Evolutionary conservation across 257 asterid genomes (phyloP), one percentile per base, ranked within the genome.

Genomic region (Solanum peruvianum): DNA sequence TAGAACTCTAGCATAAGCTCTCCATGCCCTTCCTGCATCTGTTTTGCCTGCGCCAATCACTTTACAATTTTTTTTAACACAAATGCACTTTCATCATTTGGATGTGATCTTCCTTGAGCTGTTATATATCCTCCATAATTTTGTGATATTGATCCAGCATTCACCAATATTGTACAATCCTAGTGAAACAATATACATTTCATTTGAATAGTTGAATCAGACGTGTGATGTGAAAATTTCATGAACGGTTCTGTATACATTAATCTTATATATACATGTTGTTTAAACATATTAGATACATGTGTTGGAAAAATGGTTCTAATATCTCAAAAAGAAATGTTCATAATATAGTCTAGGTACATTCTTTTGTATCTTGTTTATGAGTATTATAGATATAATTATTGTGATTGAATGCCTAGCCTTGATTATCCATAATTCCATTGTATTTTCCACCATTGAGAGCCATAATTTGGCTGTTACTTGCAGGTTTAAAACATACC

Each of bases 131-230:
- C 92, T 35, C 29, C 41, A 3, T 45, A 39, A 23, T 44, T 82
- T 33, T 29, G 82, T 6, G 29, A 11, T 60, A 37, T 1, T 14
- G 69, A 31, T 42, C 85, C 91, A 14, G 60, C 87, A 62, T 58
- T 88, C 75, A 89, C 89, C 20, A 73, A 78, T 83, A 92, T 89
- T 14, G 60, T 87, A 83, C 93, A 91, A 16, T 58, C 44, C 94
- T 93, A 82, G 52, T 29, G 41, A 25, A 67, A 31, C 4, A 62
- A 56, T 1, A 27, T 85, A 44, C 44, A 67, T 27, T 9, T 41
- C 3, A 14, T 27, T 20, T 4, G 1, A 29, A 82, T 15, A 49
- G 9, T 60, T 3, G 5, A 13, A 9, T 25, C 4, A 12, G 20
- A 2, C 0, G 0, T 66, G 4, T 12, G 20, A 66, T 66, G 4